Base-by-base conservation (phyloP, 768 basidiomycete genomes). In the Suillus brevipes region DNA sequence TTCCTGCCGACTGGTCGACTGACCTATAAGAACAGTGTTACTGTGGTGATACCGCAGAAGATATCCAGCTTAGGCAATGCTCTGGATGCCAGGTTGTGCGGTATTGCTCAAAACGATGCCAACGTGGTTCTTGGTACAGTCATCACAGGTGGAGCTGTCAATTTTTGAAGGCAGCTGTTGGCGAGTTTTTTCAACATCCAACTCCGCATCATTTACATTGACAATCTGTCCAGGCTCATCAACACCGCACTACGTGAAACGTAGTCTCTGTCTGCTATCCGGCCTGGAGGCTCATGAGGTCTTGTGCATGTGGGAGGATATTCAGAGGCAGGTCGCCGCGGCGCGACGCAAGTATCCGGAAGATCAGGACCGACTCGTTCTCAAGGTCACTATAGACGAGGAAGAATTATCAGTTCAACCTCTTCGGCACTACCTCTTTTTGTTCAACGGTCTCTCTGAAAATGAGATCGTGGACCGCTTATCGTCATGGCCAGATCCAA, bases 351-450 rank as follows among this genome's bases (percentile, higher is more conserved):
- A 57, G 7, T 57, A 57, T 38, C 56, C 56, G 14, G 12, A 38
- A 9, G 56, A 57, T 13, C 56, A 37, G 3, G 56, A 57, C 13
- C 37, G 56, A 25, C 56, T 57, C 6, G 37, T 57, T 13, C 14
- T 57, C n/a, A 14, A 57, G 23, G 0, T 57, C 7, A 14, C 12
- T 23, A 23, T 38, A 12, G 13, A n/a, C 8, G 13, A 4, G 56
- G 3, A 1, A 1, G n/a, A 37, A 16, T 18, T 38, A 38, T 57
- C 37, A 9, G 56, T 57, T 23, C 56, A 4, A 37, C 56, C 56
- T 38, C 56, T 57, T 57, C 56, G 36, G 38, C 8, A 57, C 56
- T 57, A 57, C 56, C 56, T 57, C 23, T 25, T 37, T 37, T 37
- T 57, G 23, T 57, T 57, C 36, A 23, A 38, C 16, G 56, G 56